Conservation (phyloP, 1,139 yeast genomes). For the Meyerozyma carpophila region DNA sequence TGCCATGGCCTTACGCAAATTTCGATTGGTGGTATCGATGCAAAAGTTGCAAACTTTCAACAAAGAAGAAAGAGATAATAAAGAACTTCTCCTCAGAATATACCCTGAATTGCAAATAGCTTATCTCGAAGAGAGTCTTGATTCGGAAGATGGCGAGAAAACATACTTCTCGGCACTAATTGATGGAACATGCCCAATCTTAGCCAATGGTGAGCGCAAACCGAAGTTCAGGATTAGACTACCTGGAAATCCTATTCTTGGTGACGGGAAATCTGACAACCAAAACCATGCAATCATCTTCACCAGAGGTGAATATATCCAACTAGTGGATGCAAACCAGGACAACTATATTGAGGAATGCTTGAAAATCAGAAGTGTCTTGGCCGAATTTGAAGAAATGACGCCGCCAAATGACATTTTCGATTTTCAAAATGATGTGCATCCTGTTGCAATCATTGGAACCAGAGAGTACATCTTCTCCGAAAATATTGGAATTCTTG, state of each 20-base stretch:
- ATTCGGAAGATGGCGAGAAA: constrained; percentile 18
- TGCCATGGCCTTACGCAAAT: constrained; percentile 38
- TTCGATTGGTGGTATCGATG: constrained; percentile 43
- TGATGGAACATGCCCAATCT: constrained; percentile 41
- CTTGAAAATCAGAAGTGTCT: constrained; percentile 44
- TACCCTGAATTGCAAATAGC: constrained; percentile 44
- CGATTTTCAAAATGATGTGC: constrained; percentile 16
- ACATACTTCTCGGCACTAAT: constrained; percentile 31
- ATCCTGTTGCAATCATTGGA: constrained; percentile 51
- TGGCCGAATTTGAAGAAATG: constrained; percentile 47
- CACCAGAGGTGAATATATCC: constrained; percentile 50
- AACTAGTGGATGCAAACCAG: constrained; percentile 52
- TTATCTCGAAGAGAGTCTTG: constrained; percentile 33
- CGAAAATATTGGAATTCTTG: constrained; percentile 49
- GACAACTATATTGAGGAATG: constrained; percentile 55
- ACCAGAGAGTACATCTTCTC: constrained; percentile 52
- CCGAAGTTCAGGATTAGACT: constrained; percentile 42
- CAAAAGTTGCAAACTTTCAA: constrained; percentile 32
- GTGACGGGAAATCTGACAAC: constrained; percentile 55
- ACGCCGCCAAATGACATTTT: constrained; percentile 29
- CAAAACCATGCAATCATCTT: constrained; percentile 49
- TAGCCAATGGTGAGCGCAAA: constrained; percentile 27
- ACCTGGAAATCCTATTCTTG: constrained; percentile 51
- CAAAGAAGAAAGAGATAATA: constrained; percentile 32
- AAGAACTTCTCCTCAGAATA: constrained; percentile 33